Conservation (phyloP, 1,284 basidiomycete genomes). For the Leccinum angustisporum region DNA sequence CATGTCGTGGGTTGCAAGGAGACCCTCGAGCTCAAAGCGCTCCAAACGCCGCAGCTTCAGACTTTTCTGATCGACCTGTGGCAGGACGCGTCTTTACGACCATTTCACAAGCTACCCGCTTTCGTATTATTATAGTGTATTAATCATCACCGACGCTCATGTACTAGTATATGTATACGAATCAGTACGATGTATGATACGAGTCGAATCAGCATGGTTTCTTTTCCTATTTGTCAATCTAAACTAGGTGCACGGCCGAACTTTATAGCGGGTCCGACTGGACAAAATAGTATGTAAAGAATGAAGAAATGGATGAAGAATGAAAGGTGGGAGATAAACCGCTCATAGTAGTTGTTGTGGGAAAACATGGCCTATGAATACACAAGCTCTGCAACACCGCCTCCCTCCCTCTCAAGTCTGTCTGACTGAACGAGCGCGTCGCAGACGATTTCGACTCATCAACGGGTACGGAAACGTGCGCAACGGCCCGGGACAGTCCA, state of each 20-base stretch:
- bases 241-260: neutral
- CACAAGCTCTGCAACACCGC: no score
- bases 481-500: no score
- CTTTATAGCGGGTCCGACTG: no score
- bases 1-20: constrained; percentile 26
- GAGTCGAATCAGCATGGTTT: neutral
- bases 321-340: no score
- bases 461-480: no score
- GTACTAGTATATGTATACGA: neutral
- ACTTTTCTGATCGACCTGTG: constrained; percentile 12
- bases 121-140: constrained; percentile 8
- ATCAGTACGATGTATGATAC: constrained; percentile 16
- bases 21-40: constrained; percentile 6
- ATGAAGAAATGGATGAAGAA: no score
- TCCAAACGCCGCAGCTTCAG: constrained; percentile 9
- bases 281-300: no score
- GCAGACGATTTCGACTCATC: no score
- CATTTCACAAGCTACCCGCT: neutral
- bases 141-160: constrained; percentile 3
- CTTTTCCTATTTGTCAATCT: neutral
- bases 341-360: no score
- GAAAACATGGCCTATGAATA: no score
- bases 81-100: neutral
- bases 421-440: no score
- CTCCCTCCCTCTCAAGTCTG: no score